These are phyloP conservation scores for Apophysomyces sp. DNA, from an alignment of 371 early-diverging fungal species.

Conservation along the genomic window DNA sequence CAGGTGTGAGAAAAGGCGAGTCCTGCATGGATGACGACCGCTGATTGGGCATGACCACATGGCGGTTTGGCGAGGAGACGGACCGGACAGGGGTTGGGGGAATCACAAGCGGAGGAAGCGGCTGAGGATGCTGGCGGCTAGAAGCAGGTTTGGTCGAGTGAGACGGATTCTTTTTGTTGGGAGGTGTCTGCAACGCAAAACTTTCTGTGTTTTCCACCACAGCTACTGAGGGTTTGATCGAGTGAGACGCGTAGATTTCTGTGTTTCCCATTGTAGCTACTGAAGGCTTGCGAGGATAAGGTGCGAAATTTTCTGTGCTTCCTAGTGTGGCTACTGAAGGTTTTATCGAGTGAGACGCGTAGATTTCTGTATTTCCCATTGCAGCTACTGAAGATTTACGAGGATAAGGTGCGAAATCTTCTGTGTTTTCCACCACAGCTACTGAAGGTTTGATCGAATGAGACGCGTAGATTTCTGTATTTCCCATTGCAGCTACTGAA, in stretches of 20 bases:
- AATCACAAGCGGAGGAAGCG: slow-evolving; percentile 32
- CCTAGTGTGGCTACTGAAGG: no score
- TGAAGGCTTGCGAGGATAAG: no score
- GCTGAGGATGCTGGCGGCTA: slow-evolving; percentile 24
- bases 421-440: no score
- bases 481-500: neutral
- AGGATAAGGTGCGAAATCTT: no score
- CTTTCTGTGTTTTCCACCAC: neutral
- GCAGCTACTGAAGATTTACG: no score
- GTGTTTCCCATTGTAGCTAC: no score
- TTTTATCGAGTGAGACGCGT: no score
- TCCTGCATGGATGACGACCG: neutral
- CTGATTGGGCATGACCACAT: neutral
- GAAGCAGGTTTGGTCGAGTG: slow-evolving; percentile 4
- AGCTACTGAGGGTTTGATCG: neutral
- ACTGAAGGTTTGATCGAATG: no score
- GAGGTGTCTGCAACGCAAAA: neutral
- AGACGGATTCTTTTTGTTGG: slow-evolving; percentile 3
- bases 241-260: no score
- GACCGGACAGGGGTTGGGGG: slow-evolving; percentile 27
- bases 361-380: no score
- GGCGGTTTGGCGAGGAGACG: slow-evolving; percentile 15
- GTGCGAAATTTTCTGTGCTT: no score
- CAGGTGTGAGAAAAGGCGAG: slow-evolving; percentile 3
- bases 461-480: no score